Evolutionary conservation across 2,329 filamentous ascomycete genomes (phyloP).

Genomic region (Colletotrichum liriopes): DNA sequence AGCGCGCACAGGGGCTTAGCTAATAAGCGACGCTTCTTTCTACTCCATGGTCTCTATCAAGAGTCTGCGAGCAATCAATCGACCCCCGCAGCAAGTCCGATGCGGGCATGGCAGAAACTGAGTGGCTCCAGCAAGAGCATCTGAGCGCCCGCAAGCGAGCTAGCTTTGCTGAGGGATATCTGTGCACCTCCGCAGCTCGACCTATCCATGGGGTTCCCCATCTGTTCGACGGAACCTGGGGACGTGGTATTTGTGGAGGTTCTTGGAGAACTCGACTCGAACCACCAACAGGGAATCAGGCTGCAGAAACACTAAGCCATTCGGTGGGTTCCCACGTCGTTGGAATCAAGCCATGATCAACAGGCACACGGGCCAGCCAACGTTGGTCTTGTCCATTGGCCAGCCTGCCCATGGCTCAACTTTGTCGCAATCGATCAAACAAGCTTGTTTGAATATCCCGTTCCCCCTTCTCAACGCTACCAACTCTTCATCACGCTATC

Average conservation of each 20-base stretch:
- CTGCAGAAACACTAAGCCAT: background rate
- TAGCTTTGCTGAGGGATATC: background rate
- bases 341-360: background rate
- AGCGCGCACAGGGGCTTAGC: background rate
- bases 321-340: background rate
- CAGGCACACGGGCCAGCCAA: background rate
- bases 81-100: background rate
- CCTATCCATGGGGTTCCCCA: constrained; percentile 5
- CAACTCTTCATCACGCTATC: constrained; percentile 1
- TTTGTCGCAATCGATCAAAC: background rate
- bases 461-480: background rate
- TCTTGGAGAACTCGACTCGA: background rate
- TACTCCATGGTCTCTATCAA: background rate
- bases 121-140: background rate
- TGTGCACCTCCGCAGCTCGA: background rate
- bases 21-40: background rate
- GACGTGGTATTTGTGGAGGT: background rate
- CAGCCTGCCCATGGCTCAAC: background rate
- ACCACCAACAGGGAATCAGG: background rate
- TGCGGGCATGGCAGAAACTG: background rate
- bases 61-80: too few species aligned
- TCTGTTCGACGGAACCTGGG: background rate
- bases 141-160: background rate
- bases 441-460: background rate
- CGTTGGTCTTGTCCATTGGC: background rate